Conservation (phyloP, 129 eudicot species). For the Saposhnikovia divaricata region DNA sequence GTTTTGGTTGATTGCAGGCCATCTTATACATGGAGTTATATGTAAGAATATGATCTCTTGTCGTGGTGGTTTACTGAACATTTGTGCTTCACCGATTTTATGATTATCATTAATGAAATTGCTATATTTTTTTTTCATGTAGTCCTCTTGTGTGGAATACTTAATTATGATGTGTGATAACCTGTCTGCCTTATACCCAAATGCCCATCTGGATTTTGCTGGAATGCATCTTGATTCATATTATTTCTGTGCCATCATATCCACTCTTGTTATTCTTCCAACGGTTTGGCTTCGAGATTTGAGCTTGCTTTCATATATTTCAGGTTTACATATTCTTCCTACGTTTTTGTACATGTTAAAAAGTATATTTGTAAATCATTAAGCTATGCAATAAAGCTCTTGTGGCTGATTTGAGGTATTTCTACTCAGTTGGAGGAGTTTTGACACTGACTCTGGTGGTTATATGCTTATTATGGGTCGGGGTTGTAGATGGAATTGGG, state of each 20-base stretch:
- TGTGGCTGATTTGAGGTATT: background rate
- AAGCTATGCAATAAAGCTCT: background rate
- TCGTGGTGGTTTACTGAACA: background rate
- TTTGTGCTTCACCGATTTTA: background rate
- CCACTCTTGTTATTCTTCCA: constrained; percentile 60
- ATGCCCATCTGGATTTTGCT: constrained; percentile 33
- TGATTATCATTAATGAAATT: background rate
- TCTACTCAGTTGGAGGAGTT: constrained; percentile 58
- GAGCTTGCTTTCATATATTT: constrained; percentile 51
- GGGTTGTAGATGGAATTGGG: constrained; percentile 40
- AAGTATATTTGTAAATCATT: background rate
- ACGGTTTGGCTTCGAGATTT: constrained; percentile 66
- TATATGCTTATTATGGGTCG: constrained; percentile 61
- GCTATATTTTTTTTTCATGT: constrained; percentile 1
- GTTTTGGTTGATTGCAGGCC: constrained; percentile 36
- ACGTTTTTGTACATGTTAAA: background rate
- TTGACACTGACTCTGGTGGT: constrained; percentile 40
- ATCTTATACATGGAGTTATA: constrained; percentile 49
- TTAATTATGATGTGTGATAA: constrained; percentile 76
- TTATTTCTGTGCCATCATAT: constrained; percentile 45
- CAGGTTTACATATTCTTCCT: constrained; percentile 26
- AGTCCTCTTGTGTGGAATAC: constrained; percentile 77
- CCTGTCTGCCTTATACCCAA: constrained; percentile 48
- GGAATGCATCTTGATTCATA: constrained; percentile 50
- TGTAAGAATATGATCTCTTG: constrained; percentile 30